phyloP scores from a whole-genome alignment of 306 rosid genomes.

The Pachyrhizus erosus region DNA sequence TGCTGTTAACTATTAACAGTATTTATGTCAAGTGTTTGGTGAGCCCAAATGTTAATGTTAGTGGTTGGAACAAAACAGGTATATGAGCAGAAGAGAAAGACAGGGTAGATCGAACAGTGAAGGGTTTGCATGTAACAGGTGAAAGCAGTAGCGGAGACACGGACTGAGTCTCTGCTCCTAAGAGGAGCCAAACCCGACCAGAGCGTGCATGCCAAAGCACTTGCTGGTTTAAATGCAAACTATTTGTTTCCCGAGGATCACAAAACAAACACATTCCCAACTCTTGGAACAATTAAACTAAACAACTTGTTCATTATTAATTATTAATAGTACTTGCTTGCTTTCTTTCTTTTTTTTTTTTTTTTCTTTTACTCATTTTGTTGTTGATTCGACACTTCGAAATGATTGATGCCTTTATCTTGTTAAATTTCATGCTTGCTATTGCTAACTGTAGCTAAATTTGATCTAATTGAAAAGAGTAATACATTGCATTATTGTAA shows the following conservation, averaged over 20 bases:
- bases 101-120: conserved; percentile 27
- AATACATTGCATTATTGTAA: too few species aligned
- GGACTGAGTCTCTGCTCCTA: conserved; percentile 40
- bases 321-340: background rate
- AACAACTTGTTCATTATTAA: background rate
- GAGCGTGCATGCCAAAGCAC: conserved; percentile 73
- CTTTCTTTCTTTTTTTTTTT: too few species aligned
- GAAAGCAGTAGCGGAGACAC: conserved; percentile 39
- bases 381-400: background rate
- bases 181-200: conserved; percentile 65
- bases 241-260: conserved; percentile 67
- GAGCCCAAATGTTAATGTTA: background rate
- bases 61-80: conserved; percentile 1
- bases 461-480: background rate
- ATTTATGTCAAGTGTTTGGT: conserved; percentile 24
- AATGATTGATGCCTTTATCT: background rate
- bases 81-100: conserved; percentile 4
- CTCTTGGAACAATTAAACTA: background rate
- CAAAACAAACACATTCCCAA: too few species aligned
- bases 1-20: conserved; percentile 6
- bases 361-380: background rate
- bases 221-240: conserved; percentile 65
- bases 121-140: conserved; percentile 31
- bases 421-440: conserved; percentile 8
- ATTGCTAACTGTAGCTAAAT: background rate